Conservation (phyloP, 345 rosid genomes). For the Zanthoxylum bungeanum region DNA sequence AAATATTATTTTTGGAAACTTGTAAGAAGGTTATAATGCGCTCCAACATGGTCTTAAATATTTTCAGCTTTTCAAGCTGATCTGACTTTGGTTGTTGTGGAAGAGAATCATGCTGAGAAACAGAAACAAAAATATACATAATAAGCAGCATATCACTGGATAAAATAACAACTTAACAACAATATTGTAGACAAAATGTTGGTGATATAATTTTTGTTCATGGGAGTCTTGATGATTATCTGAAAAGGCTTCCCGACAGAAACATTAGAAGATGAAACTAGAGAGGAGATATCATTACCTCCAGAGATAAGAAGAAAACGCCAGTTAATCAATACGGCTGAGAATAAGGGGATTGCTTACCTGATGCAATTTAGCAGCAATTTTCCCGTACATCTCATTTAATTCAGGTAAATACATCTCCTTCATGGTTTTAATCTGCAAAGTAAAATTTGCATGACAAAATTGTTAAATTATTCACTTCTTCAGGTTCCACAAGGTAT, state of each 20-base stretch:
- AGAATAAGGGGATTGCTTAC: slow-evolving; percentile 24
- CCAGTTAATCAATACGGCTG: no score
- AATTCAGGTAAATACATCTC: slow-evolving; percentile 64
- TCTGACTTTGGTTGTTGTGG: slow-evolving; percentile 68
- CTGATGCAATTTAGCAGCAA: slow-evolving; percentile 60
- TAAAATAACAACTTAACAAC: slow-evolving; percentile 8
- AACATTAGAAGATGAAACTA: no score
- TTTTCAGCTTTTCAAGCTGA: slow-evolving; percentile 65
- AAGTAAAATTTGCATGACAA: slow-evolving; percentile 19
- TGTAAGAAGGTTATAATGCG: slow-evolving; percentile 48
- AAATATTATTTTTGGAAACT: slow-evolving; percentile 47
- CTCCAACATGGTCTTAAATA: slow-evolving; percentile 64
- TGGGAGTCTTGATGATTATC: no score
- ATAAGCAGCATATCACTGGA: neutral
- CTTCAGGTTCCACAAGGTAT: neutral
- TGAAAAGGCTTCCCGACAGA: no score
- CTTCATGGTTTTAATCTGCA: slow-evolving; percentile 70
- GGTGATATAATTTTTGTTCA: neutral
- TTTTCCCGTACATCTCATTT: slow-evolving; percentile 62
- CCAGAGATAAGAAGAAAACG: no score
- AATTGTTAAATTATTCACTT: slow-evolving; percentile 2
- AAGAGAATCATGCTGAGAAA: slow-evolving; percentile 56
- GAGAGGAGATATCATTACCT: no score
- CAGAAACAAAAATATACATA: slow-evolving; percentile 10
- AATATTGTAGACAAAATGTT: neutral